Evolutionary conservation across 177 flowering plant genomes (phyloP), one percentile per base, ranked within the genome.

Genomic region (Vitis hybrid): DNA sequence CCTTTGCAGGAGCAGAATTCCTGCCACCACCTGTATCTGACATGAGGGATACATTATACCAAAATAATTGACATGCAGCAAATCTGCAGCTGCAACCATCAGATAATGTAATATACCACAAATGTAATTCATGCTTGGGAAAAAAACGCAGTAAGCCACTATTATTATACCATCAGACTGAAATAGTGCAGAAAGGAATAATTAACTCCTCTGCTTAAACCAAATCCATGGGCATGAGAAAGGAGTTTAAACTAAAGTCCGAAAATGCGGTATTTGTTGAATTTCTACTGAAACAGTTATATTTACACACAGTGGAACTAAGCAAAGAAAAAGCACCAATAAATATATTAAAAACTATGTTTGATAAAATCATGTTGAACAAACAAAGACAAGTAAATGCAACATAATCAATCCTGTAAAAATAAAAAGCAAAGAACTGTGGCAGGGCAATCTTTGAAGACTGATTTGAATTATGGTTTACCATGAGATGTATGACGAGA

Each of bases 11-110:
- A 69, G 68, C 71, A 62, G 77, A 67, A 55, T 50, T 83, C 73
- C 75, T 85, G 45, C 86, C 81, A 72, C 79, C 80, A 71, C 83
- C 85, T 73, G 86, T 81, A 85, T 88, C 94, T 88, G 80, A 49
- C 16, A 67, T 70, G 60, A 67, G 39, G 18, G 59, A 51, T 60
- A 61, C 18, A 31, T 49, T 39, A 39, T 39, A 39, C 45, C 14
- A 62, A 68, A 68, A 10, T 15, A 71, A 2, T 9, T 50, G 11
- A 61, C 49, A 55, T 56, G 57, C n/a, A 33, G 62, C 4, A 15
- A 22, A 55, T 31, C 10, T 14, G 22, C 33, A 55, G 67, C 3
- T 56, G 18, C 18, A 10, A 48, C 29, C 13, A 5, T 39, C 45
- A 39, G n/a, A 48, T 33, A 10, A 64, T 14, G 66, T 29, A 52